Evolutionary conservation across 78 protist genomes (phyloP).

Genomic region (Creolimax fragrantissima): DNA sequence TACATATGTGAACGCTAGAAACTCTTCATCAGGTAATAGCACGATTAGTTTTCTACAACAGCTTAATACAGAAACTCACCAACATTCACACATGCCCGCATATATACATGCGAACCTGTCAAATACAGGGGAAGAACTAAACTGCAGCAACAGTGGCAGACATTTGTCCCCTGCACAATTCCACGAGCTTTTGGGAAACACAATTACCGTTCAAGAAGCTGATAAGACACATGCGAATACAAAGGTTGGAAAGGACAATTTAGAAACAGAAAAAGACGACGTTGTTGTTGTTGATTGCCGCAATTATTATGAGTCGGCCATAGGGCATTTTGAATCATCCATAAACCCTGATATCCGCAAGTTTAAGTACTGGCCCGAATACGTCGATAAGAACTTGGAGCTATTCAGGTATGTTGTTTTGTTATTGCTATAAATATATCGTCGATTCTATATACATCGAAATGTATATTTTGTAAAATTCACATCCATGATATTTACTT

Average conservation of each 20-base stretch:
- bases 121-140: not conserved
- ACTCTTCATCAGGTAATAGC: not conserved
- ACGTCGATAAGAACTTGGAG: not conserved
- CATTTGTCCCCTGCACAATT: not conserved
- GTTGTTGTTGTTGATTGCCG: not conserved
- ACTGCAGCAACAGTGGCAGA: not conserved
- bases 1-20: not conserved
- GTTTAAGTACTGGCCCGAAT: not conserved
- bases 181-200: not conserved
- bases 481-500: too few relatives aligned
- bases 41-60: not conserved
- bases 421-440: too few relatives aligned
- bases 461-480: too few relatives aligned
- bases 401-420: too few relatives aligned
- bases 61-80: not conserved
- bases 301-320: not conserved
- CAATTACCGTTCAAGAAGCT: not conserved
- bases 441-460: too few relatives aligned
- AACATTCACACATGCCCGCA: not conserved
- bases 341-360: not conserved
- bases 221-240: too few relatives aligned
- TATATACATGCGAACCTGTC: not conserved
- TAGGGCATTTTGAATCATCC: not conserved
- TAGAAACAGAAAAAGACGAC: not conserved
- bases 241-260: not conserved